Conservation (phyloP, 306 rosid genomes). For the Biancaea sappan region DNA sequence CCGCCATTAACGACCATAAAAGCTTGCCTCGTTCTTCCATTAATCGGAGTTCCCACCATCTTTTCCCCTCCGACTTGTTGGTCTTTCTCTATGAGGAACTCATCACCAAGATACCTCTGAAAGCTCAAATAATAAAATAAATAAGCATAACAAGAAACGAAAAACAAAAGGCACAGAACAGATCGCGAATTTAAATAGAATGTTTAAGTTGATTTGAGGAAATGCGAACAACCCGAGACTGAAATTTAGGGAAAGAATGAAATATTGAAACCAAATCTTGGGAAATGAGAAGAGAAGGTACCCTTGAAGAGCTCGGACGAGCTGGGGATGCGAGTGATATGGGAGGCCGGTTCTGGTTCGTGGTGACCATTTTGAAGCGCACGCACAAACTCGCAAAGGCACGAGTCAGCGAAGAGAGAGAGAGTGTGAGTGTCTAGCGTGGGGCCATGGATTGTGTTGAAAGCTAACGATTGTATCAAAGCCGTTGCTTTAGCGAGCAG, state of each 20-base stretch:
- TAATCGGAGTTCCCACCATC: slow-evolving; percentile 85
- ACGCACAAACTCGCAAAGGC: slow-evolving; percentile 7
- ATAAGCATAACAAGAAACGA: not conserved
- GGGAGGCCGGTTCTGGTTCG: slow-evolving; percentile 48
- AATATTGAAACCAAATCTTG: not conserved
- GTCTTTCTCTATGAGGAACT: slow-evolving; percentile 45
- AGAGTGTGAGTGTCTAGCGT: slow-evolving; percentile 46
- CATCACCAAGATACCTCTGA: slow-evolving; percentile 48
- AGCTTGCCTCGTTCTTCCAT: slow-evolving; percentile 69
- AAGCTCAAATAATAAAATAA: slow-evolving; percentile 11
- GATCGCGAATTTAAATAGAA: slow-evolving; percentile 25
- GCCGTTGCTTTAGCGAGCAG: slow-evolving; percentile 83
- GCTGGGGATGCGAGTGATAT: slow-evolving; percentile 42
- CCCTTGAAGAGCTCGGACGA: slow-evolving; percentile 45
- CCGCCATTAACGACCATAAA: slow-evolving; percentile 75
- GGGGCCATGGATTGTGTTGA: slow-evolving; percentile 84
- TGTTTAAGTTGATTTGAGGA: slow-evolving; percentile 20
- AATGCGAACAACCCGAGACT: slow-evolving; percentile 31
- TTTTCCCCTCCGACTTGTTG: slow-evolving; percentile 41
- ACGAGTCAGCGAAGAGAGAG: slow-evolving; percentile 13
- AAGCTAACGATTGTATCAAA: slow-evolving; percentile 69
- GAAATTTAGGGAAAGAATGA: slow-evolving; percentile 20
- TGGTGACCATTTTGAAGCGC: slow-evolving; percentile 64
- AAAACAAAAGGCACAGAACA: not conserved
- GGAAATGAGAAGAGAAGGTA: slow-evolving; percentile 36